Percentiles rank a stretch among this genome's conserved stretches.
Evolutionary conservation across 148 eudicot genomes (phyloP).

Genomic region (Rheum nobile): DNA sequence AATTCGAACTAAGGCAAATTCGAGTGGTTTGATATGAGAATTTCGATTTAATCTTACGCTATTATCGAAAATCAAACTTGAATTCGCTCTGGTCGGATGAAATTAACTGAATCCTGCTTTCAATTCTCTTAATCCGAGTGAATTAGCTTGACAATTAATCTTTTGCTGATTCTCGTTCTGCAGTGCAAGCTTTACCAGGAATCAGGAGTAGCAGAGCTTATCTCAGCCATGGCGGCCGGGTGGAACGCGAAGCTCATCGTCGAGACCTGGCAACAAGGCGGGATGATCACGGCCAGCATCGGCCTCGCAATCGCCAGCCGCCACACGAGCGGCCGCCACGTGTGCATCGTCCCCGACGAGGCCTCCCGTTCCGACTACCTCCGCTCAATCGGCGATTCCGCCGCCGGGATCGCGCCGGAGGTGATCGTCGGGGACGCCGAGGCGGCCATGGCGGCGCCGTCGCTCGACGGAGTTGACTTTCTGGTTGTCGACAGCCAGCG

Average conservation of each 20-base stretch:
- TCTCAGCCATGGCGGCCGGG: constrained; percentile 97
- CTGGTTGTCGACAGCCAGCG: constrained; percentile 45
- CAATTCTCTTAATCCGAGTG: neutral
- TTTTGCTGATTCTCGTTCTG: neutral
- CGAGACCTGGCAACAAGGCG: constrained; percentile 57
- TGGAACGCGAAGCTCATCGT: constrained; percentile 76
- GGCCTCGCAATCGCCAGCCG: constrained; percentile 59
- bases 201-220: constrained; percentile 74
- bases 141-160: neutral
- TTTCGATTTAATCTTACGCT: neutral
- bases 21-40: neutral
- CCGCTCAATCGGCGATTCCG: constrained; percentile 19
- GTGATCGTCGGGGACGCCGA: constrained; percentile 51
- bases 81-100: neutral
- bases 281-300: constrained; percentile 34
- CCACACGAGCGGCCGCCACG: constrained; percentile 59
- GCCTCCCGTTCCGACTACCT: constrained; percentile 33
- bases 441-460: constrained; percentile 27
- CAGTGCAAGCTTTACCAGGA: constrained; percentile 49
- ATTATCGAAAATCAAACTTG: neutral
- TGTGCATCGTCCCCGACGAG: constrained; percentile 73
- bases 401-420: constrained; percentile 28
- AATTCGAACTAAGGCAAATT: neutral
- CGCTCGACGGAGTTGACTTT: constrained; percentile 49
- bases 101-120: neutral